These are phyloP conservation scores for Volvariella surrecta DNA, from an alignment of 1,284 basidiomycete genomes.

Conservation along the genomic window DNA sequence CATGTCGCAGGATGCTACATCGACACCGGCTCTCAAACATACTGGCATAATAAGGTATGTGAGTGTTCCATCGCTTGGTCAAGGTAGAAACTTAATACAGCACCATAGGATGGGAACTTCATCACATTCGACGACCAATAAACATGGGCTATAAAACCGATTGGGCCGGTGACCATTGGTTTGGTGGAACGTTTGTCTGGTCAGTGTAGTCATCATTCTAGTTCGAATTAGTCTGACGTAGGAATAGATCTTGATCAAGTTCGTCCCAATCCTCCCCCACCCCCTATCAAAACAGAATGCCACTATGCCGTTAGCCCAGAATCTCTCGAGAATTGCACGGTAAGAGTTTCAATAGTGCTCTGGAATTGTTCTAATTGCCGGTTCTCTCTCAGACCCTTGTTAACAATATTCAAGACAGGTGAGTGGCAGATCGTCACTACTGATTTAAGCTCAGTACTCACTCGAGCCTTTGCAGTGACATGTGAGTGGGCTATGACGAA, in stretches of 20 bases:
- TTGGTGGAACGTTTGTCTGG: constrained; percentile 15
- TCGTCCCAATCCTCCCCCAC: background rate
- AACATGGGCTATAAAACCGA: constrained; percentile 6
- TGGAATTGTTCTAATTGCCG: background rate
- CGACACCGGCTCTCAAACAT: constrained; percentile 6
- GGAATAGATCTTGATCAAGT: background rate
- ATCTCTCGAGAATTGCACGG: background rate
- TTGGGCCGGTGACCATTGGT: constrained; percentile 12
- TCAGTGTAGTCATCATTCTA: background rate
- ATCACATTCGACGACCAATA: background rate
- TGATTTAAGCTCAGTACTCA: too few relatives aligned
- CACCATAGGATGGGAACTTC: background rate
- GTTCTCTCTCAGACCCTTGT: background rate
- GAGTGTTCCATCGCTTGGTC: constrained; percentile 11
- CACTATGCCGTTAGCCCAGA: background rate
- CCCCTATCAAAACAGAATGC: background rate
- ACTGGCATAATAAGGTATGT: background rate
- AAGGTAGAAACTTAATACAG: constrained; percentile 3
- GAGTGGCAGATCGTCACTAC: background rate
- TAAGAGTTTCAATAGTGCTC: background rate
- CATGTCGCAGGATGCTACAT: background rate
- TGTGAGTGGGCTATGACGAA: too few relatives aligned
- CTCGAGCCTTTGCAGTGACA: too few relatives aligned
- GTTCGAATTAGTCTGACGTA: too few relatives aligned
- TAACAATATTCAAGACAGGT: background rate